A percentile compares a stretch with the other conserved stretches of the same genome.
phyloP scores from a whole-genome alignment of 805 yeast genomes.

The Ogataea henricii region DNA sequence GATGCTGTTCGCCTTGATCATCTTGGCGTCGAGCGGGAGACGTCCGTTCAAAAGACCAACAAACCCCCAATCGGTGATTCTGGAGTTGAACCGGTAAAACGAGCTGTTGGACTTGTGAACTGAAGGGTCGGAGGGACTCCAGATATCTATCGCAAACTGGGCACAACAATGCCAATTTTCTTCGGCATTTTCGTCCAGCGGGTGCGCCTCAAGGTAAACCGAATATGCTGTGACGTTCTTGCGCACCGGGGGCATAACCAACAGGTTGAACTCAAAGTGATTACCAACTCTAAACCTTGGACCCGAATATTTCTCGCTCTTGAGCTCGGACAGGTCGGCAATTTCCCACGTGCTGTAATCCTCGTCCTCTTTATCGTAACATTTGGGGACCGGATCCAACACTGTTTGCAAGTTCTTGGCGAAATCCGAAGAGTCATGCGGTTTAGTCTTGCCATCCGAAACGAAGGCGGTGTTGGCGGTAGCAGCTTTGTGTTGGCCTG shows the following conservation, averaged over 20 bases:
- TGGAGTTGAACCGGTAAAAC: conserved; percentile 72
- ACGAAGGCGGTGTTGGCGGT: background rate
- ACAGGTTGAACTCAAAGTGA: conserved; percentile 59
- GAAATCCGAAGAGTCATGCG: conserved; percentile 24
- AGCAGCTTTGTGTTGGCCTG: background rate
- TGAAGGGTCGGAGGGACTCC: conserved; percentile 74
- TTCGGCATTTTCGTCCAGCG: conserved; percentile 32
- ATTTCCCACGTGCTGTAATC: conserved; percentile 44
- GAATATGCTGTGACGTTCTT: conserved; percentile 63
- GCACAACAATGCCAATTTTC: conserved; percentile 85
- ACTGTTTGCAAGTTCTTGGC: conserved; percentile 21
- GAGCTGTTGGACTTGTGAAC: conserved; percentile 64
- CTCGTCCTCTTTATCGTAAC: conserved; percentile 34
- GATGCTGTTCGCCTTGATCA: conserved; percentile 52
- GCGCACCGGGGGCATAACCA: conserved; percentile 74
- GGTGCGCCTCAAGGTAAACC: conserved; percentile 77
- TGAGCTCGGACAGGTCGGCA: conserved; percentile 32
- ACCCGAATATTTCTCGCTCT: conserved; percentile 39
- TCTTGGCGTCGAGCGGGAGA: conserved; percentile 35
- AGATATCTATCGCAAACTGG: conserved; percentile 80
- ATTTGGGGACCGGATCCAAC: conserved; percentile 32
- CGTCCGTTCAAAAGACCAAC: conserved; percentile 67
- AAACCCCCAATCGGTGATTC: conserved; percentile 96
- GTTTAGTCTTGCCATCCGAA: background rate
- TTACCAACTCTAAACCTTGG: conserved; percentile 59